Evolutionary conservation across 78 protist genomes (phyloP).

Genomic region (Salpingoeca rosetta): DNA sequence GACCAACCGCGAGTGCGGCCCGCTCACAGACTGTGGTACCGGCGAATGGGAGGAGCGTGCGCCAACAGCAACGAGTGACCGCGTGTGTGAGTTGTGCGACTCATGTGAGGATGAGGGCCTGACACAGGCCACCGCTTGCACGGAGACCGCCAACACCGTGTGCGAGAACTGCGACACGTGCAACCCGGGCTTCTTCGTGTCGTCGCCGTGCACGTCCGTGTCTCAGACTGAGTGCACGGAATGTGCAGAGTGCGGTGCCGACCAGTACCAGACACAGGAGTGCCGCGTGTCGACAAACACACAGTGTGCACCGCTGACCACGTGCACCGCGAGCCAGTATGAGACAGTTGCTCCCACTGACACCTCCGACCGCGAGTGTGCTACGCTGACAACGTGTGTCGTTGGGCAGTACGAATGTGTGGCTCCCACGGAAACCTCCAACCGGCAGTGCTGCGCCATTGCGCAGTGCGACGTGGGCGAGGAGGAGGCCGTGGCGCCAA

Average conservation of each 20-base stretch:
- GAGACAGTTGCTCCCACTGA: neutral
- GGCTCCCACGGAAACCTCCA: neutral
- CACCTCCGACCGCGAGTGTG: neutral
- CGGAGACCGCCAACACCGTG: neutral
- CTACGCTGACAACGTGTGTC: neutral
- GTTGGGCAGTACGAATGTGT: neutral
- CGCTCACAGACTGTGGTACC: too few relatives aligned
- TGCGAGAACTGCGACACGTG: neutral
- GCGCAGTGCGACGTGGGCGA: neutral
- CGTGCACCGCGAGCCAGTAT: neutral
- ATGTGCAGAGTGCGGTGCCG: neutral
- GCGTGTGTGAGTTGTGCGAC: too few relatives aligned
- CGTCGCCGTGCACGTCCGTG: neutral
- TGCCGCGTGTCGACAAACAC: neutral
- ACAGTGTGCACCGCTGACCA: neutral
- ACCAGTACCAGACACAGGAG: neutral
- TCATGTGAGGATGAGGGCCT: too few relatives aligned
- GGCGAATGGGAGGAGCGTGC: too few relatives aligned
- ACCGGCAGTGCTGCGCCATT: neutral
- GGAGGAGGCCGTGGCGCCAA: neutral
- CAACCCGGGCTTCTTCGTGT: neutral
- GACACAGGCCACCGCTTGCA: neutral
- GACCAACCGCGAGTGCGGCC: too few relatives aligned
- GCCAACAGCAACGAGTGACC: too few relatives aligned
- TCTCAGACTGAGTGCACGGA: neutral